phyloP scores from a whole-genome alignment of 2,329 filamentous ascomycete genomes.

The Leptographium flavum region DNA sequence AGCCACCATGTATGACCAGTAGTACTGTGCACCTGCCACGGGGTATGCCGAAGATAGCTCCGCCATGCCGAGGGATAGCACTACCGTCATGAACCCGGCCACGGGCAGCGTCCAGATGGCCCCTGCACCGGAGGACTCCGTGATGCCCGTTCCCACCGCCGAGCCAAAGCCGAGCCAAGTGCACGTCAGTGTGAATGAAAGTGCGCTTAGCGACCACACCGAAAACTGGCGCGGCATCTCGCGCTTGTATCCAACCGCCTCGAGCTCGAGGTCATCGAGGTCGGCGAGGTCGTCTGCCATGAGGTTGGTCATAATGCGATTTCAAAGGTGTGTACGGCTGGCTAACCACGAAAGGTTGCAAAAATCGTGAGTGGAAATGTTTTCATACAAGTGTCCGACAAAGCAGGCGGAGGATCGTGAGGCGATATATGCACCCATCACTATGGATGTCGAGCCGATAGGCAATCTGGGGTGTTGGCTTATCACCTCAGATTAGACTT shows the following conservation, averaged over 20 bases:
- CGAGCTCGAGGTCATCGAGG: slow-evolving; percentile 16
- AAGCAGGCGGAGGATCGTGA: too few relatives aligned
- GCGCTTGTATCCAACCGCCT: slow-evolving; percentile 17
- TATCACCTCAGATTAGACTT: too few relatives aligned
- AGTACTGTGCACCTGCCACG: slow-evolving; percentile 26
- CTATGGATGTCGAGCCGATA: too few relatives aligned
- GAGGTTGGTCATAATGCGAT: too few relatives aligned
- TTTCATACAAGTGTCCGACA: too few relatives aligned
- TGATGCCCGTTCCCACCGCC: slow-evolving; percentile 16
- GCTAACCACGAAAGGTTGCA: too few relatives aligned
- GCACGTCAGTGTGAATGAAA: slow-evolving; percentile 18
- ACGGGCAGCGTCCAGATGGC: slow-evolving; percentile 15
- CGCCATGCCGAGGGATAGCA: slow-evolving; percentile 15
- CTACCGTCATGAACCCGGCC: slow-evolving; percentile 15
- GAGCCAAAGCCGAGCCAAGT: slow-evolving; percentile 18
- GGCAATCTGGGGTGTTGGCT: too few relatives aligned
- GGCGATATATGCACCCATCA: too few relatives aligned
- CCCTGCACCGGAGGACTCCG: slow-evolving; percentile 14
- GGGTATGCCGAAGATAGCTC: slow-evolving; percentile 14
- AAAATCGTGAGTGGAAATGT: too few relatives aligned
- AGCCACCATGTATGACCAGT: slow-evolving; percentile 21
- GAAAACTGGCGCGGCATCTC: slow-evolving; percentile 20
- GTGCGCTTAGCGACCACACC: slow-evolving; percentile 13
- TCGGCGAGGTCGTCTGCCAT: background rate
- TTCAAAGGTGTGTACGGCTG: too few relatives aligned